phyloP scores from a whole-genome alignment of 495 filamentous ascomycete genomes.

The Penicillium simplicissimum region DNA sequence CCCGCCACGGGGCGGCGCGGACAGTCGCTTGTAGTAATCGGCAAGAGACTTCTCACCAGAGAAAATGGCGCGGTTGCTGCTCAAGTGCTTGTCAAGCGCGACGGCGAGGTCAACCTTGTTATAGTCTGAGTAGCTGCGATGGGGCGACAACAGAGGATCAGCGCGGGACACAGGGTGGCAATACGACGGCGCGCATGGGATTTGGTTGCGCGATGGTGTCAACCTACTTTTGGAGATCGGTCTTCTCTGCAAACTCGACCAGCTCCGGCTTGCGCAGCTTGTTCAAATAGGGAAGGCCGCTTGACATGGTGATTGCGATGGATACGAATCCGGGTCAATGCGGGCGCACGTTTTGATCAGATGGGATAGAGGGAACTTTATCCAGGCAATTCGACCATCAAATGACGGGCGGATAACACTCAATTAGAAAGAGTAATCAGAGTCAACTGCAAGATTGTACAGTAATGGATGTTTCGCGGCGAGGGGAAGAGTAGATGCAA shows the following conservation, averaged over 20 bases:
- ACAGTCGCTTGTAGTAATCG: constrained; percentile 72
- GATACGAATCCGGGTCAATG: constrained; percentile 6
- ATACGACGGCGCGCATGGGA: constrained; percentile 9
- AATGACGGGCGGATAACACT: constrained; percentile 17
- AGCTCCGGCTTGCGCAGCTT: constrained; percentile 85
- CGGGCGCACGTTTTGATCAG: constrained; percentile 13
- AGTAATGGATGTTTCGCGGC: neutral
- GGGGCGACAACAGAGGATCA: constrained; percentile 16
- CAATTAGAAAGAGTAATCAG: neutral
- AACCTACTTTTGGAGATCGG: constrained; percentile 72
- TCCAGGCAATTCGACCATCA: constrained; percentile 19
- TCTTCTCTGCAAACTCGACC: constrained; percentile 67
- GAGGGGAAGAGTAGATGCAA: constrained; percentile 25
- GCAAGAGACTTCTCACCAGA: constrained; percentile 62
- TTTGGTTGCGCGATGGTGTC: constrained; percentile 13
- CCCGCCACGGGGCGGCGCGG: constrained; percentile 43
- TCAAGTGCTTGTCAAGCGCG: constrained; percentile 73
- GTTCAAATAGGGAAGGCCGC: constrained; percentile 68
- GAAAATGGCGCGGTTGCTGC: constrained; percentile 61
- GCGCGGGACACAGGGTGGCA: neutral
- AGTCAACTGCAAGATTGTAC: neutral
- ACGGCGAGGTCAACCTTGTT: constrained; percentile 83
- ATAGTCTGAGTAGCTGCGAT: constrained; percentile 64
- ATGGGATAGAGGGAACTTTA: neutral
- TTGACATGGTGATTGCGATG: constrained; percentile 51